Evolutionary conservation across 176 grass and related monocot genomes (phyloP), one percentile per base, ranked within the genome.

Genomic region (Pharus latifolius): DNA sequence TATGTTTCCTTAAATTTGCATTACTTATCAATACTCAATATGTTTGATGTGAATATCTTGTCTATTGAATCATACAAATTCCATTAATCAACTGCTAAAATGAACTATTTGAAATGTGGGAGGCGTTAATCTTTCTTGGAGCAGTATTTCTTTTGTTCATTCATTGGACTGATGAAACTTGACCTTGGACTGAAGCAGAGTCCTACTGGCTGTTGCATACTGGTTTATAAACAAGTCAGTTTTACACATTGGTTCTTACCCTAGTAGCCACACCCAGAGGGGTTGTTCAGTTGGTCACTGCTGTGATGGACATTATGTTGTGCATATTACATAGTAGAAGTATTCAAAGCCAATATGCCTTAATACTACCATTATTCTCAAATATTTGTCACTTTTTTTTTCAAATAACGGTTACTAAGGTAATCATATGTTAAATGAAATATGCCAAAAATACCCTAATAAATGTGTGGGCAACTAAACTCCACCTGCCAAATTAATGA

Each of bases 1-100:
- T 32, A 33, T 78, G 52, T 51, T 83, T 57, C 38, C 67, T 55
- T 80, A 63, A 40, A 51, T 55, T 37, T 48, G 11, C 16, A 38
- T 34, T 79, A 33, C 9, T 68, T 79, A 17, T 31, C 44, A 45
- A 28, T 69, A 24, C 17, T 79, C 3, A 9, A 38, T 38, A 38
- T 47, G 28, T 22, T 1, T 73, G 45, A 52, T 51, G 65, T 44
- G 44, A 37, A 4, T 18, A 10, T 66, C 26, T 26, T 43, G 40
- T 73, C 10, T 66, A 70, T 65, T 65, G 30, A 44, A 22, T 26
- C 41, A 11, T 10, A 14, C 19, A 42, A 29, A 25, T 48, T n/a
- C 8, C 10, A 16, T 67, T 17, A 53, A 28, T 47, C 41, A 38
- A 38, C 22, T 81, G 31, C 25, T 58, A 53, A 11, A 35, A 53